Evolutionary conservation across 2,329 filamentous ascomycete species (phyloP).

Genomic region (Coniella lustricola): DNA sequence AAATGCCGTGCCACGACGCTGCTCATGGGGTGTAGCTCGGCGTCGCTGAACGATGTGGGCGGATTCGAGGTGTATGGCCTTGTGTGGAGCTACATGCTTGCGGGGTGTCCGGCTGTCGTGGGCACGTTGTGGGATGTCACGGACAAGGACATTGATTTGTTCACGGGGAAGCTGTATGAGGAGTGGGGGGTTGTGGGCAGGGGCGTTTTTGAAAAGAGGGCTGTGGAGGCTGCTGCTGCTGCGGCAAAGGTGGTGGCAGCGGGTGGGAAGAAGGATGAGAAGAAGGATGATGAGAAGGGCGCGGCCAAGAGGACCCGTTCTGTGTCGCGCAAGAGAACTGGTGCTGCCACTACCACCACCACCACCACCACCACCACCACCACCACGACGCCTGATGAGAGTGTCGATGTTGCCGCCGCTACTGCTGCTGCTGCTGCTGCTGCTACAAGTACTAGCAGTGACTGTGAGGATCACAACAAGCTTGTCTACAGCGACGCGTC

Average conservation of each 20-base stretch:
- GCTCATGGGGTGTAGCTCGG: slow-evolving; percentile 92
- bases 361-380: no score
- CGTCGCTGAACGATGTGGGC: slow-evolving; percentile 69
- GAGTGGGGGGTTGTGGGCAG: slow-evolving; percentile 69
- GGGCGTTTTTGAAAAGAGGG: slow-evolving; percentile 33
- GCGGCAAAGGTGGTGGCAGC: no score
- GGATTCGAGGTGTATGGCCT: slow-evolving; percentile 89
- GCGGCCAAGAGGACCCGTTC: slow-evolving; percentile 8
- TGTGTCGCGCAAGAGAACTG: slow-evolving; percentile 17
- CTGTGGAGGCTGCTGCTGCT: slow-evolving; percentile 29
- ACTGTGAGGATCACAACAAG: neutral
- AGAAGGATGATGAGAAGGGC: slow-evolving; percentile 11
- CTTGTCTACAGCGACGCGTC: slow-evolving; percentile 36
- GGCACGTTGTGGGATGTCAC: slow-evolving; percentile 98
- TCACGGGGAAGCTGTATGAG: slow-evolving; percentile 71
- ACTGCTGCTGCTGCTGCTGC: no score
- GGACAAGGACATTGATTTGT: slow-evolving; percentile 93
- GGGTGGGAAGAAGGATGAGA: slow-evolving; percentile 20
- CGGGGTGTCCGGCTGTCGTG: slow-evolving; percentile 77
- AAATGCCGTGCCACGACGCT: slow-evolving; percentile 71
- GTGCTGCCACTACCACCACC: neutral
- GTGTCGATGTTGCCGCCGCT: no score
- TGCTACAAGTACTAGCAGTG: slow-evolving; percentile 10
- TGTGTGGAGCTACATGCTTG: slow-evolving; percentile 85
- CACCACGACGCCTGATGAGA: no score